Base-by-base conservation (phyloP, 2,329 filamentous ascomycete species). In the Aspergillus pseudonomiae region DNA sequence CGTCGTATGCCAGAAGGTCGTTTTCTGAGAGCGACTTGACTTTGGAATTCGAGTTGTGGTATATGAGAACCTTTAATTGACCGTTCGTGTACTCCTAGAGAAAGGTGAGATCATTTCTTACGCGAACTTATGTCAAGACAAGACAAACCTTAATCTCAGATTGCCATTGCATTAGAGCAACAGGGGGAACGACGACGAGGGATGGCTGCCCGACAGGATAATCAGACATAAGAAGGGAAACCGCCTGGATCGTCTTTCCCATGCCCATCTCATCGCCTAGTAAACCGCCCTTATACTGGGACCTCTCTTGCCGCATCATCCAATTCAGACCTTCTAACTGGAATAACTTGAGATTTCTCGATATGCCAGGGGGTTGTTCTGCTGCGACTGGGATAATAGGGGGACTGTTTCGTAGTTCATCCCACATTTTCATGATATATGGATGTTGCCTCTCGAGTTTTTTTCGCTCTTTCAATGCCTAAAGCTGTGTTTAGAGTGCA, bases 261-360 rank as follows among this genome's bases (percentile, higher is more conserved):
- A 99, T 91, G 7, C 95, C 95, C 95, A 99, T 99, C 79, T 99
- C 95, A 71, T 99, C 95, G 63, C 95, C 95, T 2, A 99, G 85
- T 2, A 99, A 83, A 16, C 95, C 95, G 21, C 95, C 95, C 73
- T 89, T 92, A 86, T 94, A 98, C 45, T 90, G 81, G 0, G 88
- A 91, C 78, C 91, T 83, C 76, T 99, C 95, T 85, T 98, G 96
- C 61, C 86, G 89, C 65, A 86, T 88, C 93, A 99, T 96, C 95
- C 95, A 99, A 57, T 93, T 89, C 45, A 99, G 83, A 5, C 95
- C 95, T 78, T 97, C 91, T 6, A 97, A 88, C 74, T 99, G 95
- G 75, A 98, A 99, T 0, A 91, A 89, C 77, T 99, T 97, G 66
- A 99, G 84, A 61, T 89, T 89, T 45, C 94, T 90, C 58, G 86